Conservation (phyloP, 2,329 filamentous ascomycete species). For the Aureobasidium sp. region DNA sequence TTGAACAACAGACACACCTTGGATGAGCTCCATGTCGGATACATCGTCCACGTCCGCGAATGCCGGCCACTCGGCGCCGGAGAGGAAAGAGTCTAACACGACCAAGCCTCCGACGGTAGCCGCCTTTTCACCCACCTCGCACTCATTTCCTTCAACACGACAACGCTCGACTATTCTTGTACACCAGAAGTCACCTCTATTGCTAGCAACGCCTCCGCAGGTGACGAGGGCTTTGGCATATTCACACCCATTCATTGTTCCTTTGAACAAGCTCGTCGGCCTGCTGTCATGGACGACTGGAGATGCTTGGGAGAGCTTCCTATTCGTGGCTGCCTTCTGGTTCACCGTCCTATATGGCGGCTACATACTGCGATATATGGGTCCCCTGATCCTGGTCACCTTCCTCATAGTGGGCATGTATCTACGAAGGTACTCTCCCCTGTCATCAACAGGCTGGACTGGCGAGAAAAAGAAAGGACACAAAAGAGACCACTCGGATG, state of each 20-base stretch:
- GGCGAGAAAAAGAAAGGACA: slow-evolving; percentile 50
- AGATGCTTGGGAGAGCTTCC: slow-evolving; percentile 95
- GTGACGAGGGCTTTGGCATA: slow-evolving; percentile 91
- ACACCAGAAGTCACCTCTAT: slow-evolving; percentile 88
- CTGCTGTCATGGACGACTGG: slow-evolving; percentile 88
- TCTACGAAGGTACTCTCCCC: slow-evolving; percentile 74
- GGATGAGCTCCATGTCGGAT: slow-evolving; percentile 46
- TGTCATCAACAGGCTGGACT: slow-evolving; percentile 76
- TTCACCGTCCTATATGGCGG: slow-evolving; percentile 78
- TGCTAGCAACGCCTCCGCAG: slow-evolving; percentile 88
- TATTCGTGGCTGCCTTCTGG: slow-evolving; percentile 82
- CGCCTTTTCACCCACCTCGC: slow-evolving; percentile 77
- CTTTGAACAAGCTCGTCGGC: slow-evolving; percentile 76
- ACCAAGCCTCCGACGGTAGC: slow-evolving; percentile 60
- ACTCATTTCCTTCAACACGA: slow-evolving; percentile 52
- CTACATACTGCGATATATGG: slow-evolving; percentile 67
- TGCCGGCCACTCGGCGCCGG: slow-evolving; percentile 27
- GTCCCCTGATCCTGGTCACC: slow-evolving; percentile 72
- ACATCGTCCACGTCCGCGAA: slow-evolving; percentile 28
- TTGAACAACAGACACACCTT: slow-evolving; percentile 33
- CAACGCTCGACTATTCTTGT: slow-evolving; percentile 87
- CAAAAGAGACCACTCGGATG: slow-evolving; percentile 48
- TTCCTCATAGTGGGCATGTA: slow-evolving; percentile 88
- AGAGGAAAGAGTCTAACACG: slow-evolving; percentile 20
- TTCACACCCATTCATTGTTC: slow-evolving; percentile 87